Base-by-base conservation (phyloP, 1,284 basidiomycete genomes). In the Pisolithus thermaeus region DNA sequence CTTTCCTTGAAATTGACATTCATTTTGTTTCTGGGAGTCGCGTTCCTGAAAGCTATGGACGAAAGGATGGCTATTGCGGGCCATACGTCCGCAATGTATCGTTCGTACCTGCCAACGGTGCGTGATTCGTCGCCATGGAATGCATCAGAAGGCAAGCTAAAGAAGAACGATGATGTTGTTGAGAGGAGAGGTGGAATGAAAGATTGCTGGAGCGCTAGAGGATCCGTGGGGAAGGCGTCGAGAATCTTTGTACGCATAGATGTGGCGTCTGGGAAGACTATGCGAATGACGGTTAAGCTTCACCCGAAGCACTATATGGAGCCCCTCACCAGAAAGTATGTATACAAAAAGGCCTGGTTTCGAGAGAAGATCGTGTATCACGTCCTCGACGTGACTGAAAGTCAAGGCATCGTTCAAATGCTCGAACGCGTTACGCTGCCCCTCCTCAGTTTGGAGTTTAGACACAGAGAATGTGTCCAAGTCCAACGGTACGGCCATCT, bases 241-340 rank as follows among this genome's bases (percentile, higher is more conserved):
- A 69, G 11, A n/a, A 68, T 62, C 18, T n/a, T 49, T 39, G 23
- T 20, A 25, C 56, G 50, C 40, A 69, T 14, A 18, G 32, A 4
- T 9, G 41, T 36, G 20, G 42, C 48, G 1, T 40, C 46, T 25
- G 59, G 54, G 50, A 52, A 52, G 41, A 53, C 67, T 69, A 41
- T 28, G 20, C 7, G 9, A 35, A 39, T 7, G 22, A n/a, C 4
- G 8, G 28, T 30, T 0, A 45, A 22, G 28, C 11, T 4, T 22
- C 5, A 20, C n/a, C 32, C 4, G 7, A 16, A 7, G 22, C n/a
- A 30, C 6, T 30, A 4, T 14, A 45, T 11, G 5, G 20, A 18
- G 22, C 7, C 8, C 20, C 43, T 35, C 16, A 32, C 43, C 27
- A 7, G 43, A 32, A 22, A 14, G 30, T 16, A 45, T 20, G 43